Base-by-base conservation (phyloP, 495 filamentous ascomycete species). In the Hypoxylon fragiforme region DNA sequence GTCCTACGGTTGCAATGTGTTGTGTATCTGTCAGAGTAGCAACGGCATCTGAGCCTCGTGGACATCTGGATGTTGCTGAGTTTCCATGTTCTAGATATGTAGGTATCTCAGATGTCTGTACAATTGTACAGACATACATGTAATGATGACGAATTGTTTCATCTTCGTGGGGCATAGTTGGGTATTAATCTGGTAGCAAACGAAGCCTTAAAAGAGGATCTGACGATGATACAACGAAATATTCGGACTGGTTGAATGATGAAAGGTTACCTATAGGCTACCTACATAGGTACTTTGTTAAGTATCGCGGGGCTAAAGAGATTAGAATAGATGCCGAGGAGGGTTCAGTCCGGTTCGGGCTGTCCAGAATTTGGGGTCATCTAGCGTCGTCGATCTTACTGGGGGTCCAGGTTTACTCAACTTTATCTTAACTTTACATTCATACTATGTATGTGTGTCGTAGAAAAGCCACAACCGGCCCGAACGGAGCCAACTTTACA, bases 41-140 rank as follows among this genome's bases (percentile, higher is more conserved):
- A 62, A 43, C 26, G 11, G 14, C 19, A 48, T 53, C 51, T 51
- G 51, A 62, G 58, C 58, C 58, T 62, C 47, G 52, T 28, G 37
- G 44, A 40, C 47, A 18, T 26, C 49, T 22, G n/a, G n/a, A n/a
- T n/a, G n/a, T n/a, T n/a, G n/a, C n/a, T n/a, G n/a, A n/a, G n/a
- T n/a, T n/a, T n/a, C n/a, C n/a, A n/a, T n/a, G n/a, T n/a, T n/a
- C n/a, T n/a, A n/a, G n/a, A n/a, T n/a, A n/a, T n/a, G n/a, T n/a
- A n/a, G n/a, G n/a, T n/a, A n/a, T n/a, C n/a, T n/a, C n/a, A n/a
- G n/a, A n/a, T n/a, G n/a, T n/a, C n/a, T n/a, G n/a, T n/a, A n/a
- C n/a, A n/a, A n/a, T n/a, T n/a, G n/a, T n/a, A n/a, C n/a, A n/a
- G n/a, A n/a, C n/a, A n/a, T n/a, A n/a, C n/a, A n/a, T n/a, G n/a